Conservation (phyloP, 805 yeast species). For the Starmerella potacharoeniae region DNA sequence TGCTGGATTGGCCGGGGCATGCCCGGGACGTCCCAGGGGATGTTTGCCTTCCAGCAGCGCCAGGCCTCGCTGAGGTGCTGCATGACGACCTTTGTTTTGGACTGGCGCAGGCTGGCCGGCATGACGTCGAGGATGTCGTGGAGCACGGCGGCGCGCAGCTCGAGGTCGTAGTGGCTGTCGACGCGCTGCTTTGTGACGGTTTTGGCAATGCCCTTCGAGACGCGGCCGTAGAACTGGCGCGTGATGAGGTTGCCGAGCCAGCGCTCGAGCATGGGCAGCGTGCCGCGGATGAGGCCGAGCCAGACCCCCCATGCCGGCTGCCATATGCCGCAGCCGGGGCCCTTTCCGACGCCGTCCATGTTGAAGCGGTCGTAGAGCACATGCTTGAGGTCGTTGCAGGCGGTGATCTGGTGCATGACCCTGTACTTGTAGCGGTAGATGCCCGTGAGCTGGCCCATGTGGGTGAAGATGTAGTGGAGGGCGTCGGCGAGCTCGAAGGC, state of each 20-base stretch:
- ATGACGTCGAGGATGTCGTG: constrained; percentile 94
- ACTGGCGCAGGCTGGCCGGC: constrained; percentile 85
- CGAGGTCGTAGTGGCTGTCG: constrained; percentile 89
- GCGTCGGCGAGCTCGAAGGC: constrained; percentile 95
- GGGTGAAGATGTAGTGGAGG: constrained; percentile 76
- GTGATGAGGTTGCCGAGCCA: constrained; percentile 89
- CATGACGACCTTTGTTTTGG: constrained; percentile 71
- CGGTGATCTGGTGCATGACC: constrained; percentile 95
- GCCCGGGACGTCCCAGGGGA: constrained; percentile 97
- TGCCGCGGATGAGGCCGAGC: constrained; percentile 85
- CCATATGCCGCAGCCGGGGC: constrained; percentile 99
- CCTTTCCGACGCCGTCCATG: constrained; percentile 69
- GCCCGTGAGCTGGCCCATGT: constrained; percentile 92
- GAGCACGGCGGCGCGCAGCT: constrained; percentile 85
- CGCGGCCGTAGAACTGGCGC: constrained; percentile 92
- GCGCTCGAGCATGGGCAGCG: constrained; percentile 79
- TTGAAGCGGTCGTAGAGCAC: constrained; percentile 80
- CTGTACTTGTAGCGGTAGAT: constrained; percentile 92
- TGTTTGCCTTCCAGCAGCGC: constrained; percentile 99
- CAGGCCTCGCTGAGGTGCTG: constrained; percentile 97
- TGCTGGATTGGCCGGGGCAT: constrained; percentile 81
- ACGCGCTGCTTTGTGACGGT: constrained; percentile 92
- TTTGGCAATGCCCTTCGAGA: constrained; percentile 81
- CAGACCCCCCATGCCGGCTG: constrained; percentile 98
- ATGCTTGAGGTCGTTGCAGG: constrained; percentile 91